Base-by-base conservation (phyloP, 805 yeast genomes). In the Candida sithepensis region DNA sequence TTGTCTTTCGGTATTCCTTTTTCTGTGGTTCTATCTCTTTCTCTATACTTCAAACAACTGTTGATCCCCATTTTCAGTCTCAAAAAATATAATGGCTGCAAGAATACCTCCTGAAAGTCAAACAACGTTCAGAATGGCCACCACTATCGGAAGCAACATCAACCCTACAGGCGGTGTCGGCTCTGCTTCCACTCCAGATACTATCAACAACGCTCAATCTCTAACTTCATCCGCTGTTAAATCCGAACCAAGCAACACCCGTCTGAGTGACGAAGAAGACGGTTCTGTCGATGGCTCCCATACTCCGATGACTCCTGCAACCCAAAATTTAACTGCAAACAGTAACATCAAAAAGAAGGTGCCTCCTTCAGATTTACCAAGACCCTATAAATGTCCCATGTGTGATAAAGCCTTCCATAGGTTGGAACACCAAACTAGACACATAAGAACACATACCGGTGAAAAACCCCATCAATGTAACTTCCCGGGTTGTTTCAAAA, bases 381-480 rank as follows among this genome's bases (percentile, higher is more conserved):
- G 96, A 53, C 97, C 96, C 2, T 90, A 86, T 72, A 81, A 82
- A 58, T 89, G 97, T 60, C 84, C 91, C 19, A 73, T 86, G 58
- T 89, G 97, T 66, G 82, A 80, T 43, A 87, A 88, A 69, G 88
- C 95, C 9, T 89, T 89, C 64, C 92, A 88, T 65, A 75, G 96
- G 51, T 71, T 89, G 42, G 97, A 89, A 65, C 97, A 89, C 65
- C 95, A 88, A 63, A 89, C 96, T 12, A 77, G 97, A 55, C 97
- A 89, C 64, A 85, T 90, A 56, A 74, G 96, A 48, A 89, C 96
- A 9, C 96, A 89, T 68, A 89, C 97, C 0, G 97, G 97, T 42
- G 96, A 89, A 64, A 87, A 88, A 64, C 96, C 96, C 2, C 94
- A 87, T 62, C 82, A 81, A 43, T 89, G 97, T 67, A 77, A 82